Evolutionary conservation across 768 basidiomycete genomes (phyloP), one percentile per base, ranked within the genome.

Genomic region (Hygrophorus pudorinus): DNA sequence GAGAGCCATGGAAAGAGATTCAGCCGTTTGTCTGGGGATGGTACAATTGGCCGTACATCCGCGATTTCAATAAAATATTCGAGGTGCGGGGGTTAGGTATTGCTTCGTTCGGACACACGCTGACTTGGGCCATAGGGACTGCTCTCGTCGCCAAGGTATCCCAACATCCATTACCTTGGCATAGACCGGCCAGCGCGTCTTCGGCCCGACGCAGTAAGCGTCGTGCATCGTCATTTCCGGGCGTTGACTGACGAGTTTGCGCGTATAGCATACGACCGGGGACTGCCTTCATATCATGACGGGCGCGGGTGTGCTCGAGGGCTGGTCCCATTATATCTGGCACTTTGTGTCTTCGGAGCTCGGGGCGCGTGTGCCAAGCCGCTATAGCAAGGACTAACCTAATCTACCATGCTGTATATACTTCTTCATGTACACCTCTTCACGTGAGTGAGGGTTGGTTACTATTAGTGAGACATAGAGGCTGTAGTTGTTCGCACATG

Each of bases 41-140:
- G 70, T 83, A 74, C 54, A 83, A 84, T 53, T 83, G 81, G 81
- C 71, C 65, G 0, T 68, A 71, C 60, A 80, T 84, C 38, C 55
- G 63, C 56, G 65, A 69, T 46, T 76, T 73, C 47, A 83, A 84
- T 47, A 54, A 59, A n/a, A 57, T 71, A 11, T 80, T 82, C 52
- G 61, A 78, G 71, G 79, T 80, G 31, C 16, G 64, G 55, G 17
- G 29, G 9, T 29, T 32, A 39, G 44, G 24, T 16, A 39, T 13
- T 4, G 24, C 16, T 43, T 44, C 45, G 16, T 18, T 17, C 5
- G n/a, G n/a, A 20, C 33, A 38, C 44, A 78, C 24, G 24, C 24
- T 24, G 24, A 24, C 24, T 24, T 24, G 24, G 24, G 24, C 24
- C 24, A 7, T 7, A 24, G 24, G 24, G 24, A 24, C 24, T 24